phyloP scores from a whole-genome alignment of 2,329 filamentous ascomycete genomes.

The Metarhizium brunneum region DNA sequence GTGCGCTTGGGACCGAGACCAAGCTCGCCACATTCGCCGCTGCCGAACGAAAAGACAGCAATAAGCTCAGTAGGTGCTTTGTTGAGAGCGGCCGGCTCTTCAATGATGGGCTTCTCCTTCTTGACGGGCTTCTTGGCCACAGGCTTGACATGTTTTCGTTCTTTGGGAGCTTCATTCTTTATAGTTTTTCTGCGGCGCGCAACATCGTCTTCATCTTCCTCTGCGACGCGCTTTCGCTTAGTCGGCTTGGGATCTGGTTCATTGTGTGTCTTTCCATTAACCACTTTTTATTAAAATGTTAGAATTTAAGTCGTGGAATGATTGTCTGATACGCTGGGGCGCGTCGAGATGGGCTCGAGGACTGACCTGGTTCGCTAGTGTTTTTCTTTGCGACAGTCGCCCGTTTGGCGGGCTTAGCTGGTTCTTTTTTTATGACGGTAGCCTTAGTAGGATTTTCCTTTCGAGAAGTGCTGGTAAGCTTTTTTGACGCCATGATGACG shows the following conservation, averaged over 20 bases:
- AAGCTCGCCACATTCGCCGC: slow-evolving; percentile 72
- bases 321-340: background rate
- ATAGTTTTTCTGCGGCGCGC: slow-evolving; percentile 4
- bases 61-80: slow-evolving; percentile 48
- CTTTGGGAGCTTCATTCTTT: slow-evolving; percentile 2
- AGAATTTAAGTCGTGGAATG: background rate
- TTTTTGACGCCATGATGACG: slow-evolving; percentile 7
- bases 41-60: slow-evolving; percentile 72
- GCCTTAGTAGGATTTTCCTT: slow-evolving; percentile 1
- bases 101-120: slow-evolving; percentile 18
- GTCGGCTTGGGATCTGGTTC: slow-evolving; percentile 1
- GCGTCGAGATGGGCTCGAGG: background rate
- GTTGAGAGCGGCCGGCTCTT: slow-evolving; percentile 17
- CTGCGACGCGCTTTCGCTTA: slow-evolving; percentile 7
- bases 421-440: background rate
- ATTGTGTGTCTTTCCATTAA: slow-evolving; percentile 1
- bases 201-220: slow-evolving; percentile 3
- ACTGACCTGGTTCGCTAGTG: slow-evolving; percentile 7
- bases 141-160: slow-evolving; percentile 2
- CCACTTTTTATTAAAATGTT: background rate
- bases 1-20: slow-evolving; percentile 58
- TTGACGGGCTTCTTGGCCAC: slow-evolving; percentile 2
- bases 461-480: slow-evolving; percentile 1
- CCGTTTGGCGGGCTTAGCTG: slow-evolving; percentile 3
- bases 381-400: slow-evolving; percentile 1